Base-by-base conservation (phyloP, 257 asterid species). In the Lycium ferocissimum region DNA sequence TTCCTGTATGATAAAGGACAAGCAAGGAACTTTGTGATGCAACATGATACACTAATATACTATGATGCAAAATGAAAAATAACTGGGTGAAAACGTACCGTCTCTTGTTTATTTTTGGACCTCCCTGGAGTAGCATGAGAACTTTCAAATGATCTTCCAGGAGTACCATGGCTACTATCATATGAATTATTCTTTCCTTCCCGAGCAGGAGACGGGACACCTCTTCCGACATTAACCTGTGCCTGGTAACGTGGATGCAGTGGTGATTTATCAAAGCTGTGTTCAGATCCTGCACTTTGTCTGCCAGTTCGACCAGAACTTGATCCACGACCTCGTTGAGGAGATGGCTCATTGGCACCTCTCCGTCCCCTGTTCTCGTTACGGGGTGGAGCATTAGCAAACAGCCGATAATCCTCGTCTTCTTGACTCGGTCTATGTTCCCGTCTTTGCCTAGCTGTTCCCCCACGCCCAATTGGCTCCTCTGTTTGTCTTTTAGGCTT, bases 241-340 rank as follows among this genome's bases (percentile, higher is more conserved):
- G 88, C 92, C 86, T 89, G 94, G 54, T 91, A 65, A 81, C 88
- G 92, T 1, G 95, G 95, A 85, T 93, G 96, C 72, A 91, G 89
- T 0, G 98, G 98, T 1, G 98, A 94, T 18, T 91, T 91, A 17
- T 95, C 98, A 72, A 91, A 66, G 87, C 95, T 91, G 53, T 89
- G 89, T 35, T 94, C 98, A 0, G 94, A 92, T 4, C 98, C 98
- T 33, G 47, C 91, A 70, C 94, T 91, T 14, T 89, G 80, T 37
- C 92, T 88, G 26, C 90, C 38, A 40, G 94, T 54, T n/a, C 91
- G 93, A 45, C 65, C 88, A 1, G 89, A 80, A 83, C 85, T 87
- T 47, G 87, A 89, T 11, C 90, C 93, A 76, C 63, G 47, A 37
- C 87, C 58, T 26, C 62, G 87, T 35, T 84, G 91, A 58, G 86